Evolutionary conservation across 768 basidiomycete genomes (phyloP), one percentile per base, ranked within the genome.

Genomic region (Phlebiopsis gigantea): DNA sequence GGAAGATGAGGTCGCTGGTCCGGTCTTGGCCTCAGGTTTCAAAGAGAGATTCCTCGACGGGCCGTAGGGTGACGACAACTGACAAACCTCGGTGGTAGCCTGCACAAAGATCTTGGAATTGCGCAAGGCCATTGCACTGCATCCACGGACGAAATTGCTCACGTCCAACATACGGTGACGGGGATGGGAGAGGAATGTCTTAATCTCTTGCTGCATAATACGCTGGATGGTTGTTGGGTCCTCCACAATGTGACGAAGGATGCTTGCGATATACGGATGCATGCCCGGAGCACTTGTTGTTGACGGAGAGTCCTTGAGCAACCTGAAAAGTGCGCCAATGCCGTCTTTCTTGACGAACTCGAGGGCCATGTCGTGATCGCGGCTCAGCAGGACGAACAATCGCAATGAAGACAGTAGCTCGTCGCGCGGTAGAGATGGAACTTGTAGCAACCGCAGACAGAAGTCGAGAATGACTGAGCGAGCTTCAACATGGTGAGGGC

Each of bases 231-330:
- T 79, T 2, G 72, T 66, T 1, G 77, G 64, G 61, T 94, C 91
- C 71, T 99, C 97, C 48, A 95, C 82, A 52, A 92, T 72, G 66
- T 99, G 97, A 6, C 97, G 87, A n/a, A 98, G 75, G 59, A 98
- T 88, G 64, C 88, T 89, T 42, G 86, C 84, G 53, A 93, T 81
- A 68, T 93, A 92, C 0, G 89, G 84, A 46, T 92, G 91, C 61
- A 85, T 87, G 19, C 88, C 85, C 26, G 76, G 69, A 9, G 68
- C 65, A 22, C 67, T 67, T 2, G 71, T 59, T 8, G 85, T 82
- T 15, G 85, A 78, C 0, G 83, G 74, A 4, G 77, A 73, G 17
- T 75, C 72, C 61, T 82, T 81, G 62, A 94, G 75, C 28, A 85
- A 81, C 53, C 79, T 76, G 72, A 96, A 85, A 19, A 97, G 74